phyloP scores from a whole-genome alignment of 129 eudicot species.

The Dittrichia graveolens region DNA sequence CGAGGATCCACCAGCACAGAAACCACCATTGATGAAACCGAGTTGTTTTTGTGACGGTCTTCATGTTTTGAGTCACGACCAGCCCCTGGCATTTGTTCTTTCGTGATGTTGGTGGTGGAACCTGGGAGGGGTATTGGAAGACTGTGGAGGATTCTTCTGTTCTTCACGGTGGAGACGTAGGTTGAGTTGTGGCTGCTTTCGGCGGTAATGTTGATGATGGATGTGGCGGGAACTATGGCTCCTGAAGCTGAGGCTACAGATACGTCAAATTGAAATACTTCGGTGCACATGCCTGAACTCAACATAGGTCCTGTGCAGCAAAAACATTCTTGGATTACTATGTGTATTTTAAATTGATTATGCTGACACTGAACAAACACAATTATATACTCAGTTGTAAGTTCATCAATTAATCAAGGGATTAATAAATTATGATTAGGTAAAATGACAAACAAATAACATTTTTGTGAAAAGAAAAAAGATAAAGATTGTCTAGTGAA shows the following conservation, averaged over 20 bases:
- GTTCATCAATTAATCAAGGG: too few relatives aligned
- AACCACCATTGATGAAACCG: conserved; percentile 81
- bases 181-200: conserved; percentile 55
- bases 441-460: too few relatives aligned
- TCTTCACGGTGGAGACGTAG: conserved; percentile 49
- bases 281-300: conserved; percentile 91
- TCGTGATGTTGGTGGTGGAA: conserved; percentile 51
- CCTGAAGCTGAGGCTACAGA: conserved; percentile 63
- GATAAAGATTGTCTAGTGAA: too few relatives aligned
- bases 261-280: conserved; percentile 94
- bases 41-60: conserved; percentile 42
- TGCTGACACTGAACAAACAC: too few relatives aligned
- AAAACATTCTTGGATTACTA: conserved; percentile 8
- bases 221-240: conserved; percentile 64
- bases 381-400: too few relatives aligned
- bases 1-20: conserved; percentile 92
- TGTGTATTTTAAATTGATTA: too few relatives aligned
- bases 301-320: conserved; percentile 82
- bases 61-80: conserved; percentile 46
- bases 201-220: conserved; percentile 49
- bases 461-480: too few relatives aligned
- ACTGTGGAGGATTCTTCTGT: conserved; percentile 79
- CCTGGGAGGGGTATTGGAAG: conserved; percentile 63
- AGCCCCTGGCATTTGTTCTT: conserved; percentile 41
- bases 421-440: too few relatives aligned